Conservation (phyloP, 805 yeast genomes). For the Metschnikowia kunwiensis region DNA sequence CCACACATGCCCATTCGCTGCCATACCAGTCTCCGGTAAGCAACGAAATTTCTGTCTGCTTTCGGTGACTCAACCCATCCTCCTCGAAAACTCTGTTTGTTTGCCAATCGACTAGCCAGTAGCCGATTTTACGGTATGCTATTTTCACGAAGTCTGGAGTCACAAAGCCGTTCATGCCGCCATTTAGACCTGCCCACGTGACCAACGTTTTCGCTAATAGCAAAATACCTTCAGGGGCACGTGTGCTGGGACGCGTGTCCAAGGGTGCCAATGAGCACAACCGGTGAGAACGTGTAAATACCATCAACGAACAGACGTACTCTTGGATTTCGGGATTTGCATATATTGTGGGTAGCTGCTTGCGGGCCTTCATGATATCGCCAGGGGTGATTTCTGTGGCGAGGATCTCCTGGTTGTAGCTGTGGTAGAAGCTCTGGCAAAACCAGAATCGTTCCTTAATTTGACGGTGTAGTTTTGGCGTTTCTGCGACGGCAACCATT, state of each 20-base stretch:
- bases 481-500: constrained; percentile 4
- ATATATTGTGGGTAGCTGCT: constrained; percentile 18
- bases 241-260: constrained; percentile 32
- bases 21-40: constrained; percentile 46
- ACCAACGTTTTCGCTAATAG: constrained; percentile 29
- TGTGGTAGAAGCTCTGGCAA: constrained; percentile 15
- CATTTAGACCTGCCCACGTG: constrained; percentile 14
- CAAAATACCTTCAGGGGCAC: constrained; percentile 29
- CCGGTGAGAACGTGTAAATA: constrained; percentile 38
- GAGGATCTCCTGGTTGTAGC: constrained; percentile 5
- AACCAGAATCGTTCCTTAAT: constrained; percentile 20
- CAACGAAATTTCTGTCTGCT: constrained; percentile 29
- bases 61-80: constrained; percentile 14
- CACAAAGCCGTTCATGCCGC: constrained; percentile 19
- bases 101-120: constrained; percentile 46
- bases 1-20: constrained; percentile 36
- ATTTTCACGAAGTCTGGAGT: constrained; percentile 39
- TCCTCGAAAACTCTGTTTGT: constrained; percentile 19
- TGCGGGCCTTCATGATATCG: constrained; percentile 8
- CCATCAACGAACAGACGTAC: constrained; percentile 37
- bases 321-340: constrained; percentile 35
- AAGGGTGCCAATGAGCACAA: constrained; percentile 38
- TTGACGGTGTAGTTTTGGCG: constrained; percentile 14
- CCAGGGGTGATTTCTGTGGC: not conserved
- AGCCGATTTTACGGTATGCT: constrained; percentile 38